Conservation (phyloP, 129 eudicot genomes). For the Oenanthe sinensis region DNA sequence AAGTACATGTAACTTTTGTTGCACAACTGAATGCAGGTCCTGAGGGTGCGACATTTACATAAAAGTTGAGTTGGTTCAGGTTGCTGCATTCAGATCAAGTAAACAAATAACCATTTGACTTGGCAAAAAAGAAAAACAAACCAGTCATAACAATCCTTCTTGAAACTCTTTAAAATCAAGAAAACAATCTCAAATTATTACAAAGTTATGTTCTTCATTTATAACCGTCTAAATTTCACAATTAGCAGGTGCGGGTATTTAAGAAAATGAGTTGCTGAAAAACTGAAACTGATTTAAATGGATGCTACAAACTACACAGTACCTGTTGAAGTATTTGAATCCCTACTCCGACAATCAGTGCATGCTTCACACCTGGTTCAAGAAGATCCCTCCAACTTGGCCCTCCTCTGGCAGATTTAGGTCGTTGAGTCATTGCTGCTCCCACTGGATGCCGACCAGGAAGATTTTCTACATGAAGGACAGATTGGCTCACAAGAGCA, state of each 20-base stretch:
- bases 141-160: not conserved
- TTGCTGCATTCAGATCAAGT: not conserved
- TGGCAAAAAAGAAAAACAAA: not conserved
- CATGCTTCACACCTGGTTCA: conserved; percentile 86
- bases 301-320: not conserved
- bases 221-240: not conserved
- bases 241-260: not conserved
- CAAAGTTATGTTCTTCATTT: not conserved
- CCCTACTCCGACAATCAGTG: conserved; percentile 84
- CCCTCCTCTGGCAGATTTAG: conserved; percentile 33
- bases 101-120: too few species aligned
- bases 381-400: conserved; percentile 65
- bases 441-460: conserved; percentile 36
- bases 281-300: not conserved
- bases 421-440: conserved; percentile 30
- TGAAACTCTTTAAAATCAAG: not conserved
- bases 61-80: not conserved
- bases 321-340: conserved; percentile 98
- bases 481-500: conserved; percentile 85
- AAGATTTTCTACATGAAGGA: conserved; percentile 34
- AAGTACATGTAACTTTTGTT: not conserved
- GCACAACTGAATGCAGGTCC: not conserved
- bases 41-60: not conserved
- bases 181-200: not conserved
- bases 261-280: not conserved